Base-by-base conservation (phyloP, 306 rosid species). In the Vicia sativa region DNA sequence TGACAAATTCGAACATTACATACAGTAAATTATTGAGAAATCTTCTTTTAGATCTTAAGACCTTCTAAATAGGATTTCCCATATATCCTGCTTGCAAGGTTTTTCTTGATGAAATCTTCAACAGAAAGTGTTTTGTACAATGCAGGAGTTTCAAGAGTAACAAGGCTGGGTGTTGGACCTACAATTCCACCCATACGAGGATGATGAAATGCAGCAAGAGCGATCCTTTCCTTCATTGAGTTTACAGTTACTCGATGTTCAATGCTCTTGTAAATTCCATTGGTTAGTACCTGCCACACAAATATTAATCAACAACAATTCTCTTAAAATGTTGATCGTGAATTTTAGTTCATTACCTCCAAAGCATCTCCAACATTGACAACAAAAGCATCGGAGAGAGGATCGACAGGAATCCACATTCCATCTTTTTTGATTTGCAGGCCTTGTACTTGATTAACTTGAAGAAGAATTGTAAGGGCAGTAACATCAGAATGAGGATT, bases 351-450 rank as follows among this genome's bases (percentile, higher is more conserved):
- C n/a, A 3, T 28, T 52, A 52, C 58, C 31, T 52, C 59, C 15
- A 53, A 21, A 29, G 25, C 5, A 12, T 53, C 65, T 58, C 65
- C 65, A 15, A 58, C 3, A 2, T 58, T 58, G 26, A 58, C 18
- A 11, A 58, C 7, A 35, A 58, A 58, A 34, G 65, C 65, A 7
- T 58, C 9, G 9, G 65, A 4, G 25, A 58, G 43, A 0, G 65
- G 65, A 2, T 15, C 8, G 3, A 58, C 1, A 34, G 65, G 65
- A 46, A 75, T 39, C 84, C 81, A 80, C 26, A 23, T 44, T n/a
- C 81, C 78, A 67, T 75, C 78, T 62, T 28, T 28, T 4, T 28
- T 28, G 5, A 28, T 28, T 4, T 28, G 34, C 6, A 28, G 4
- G 34, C 34, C 59, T 23, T 21, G 34, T 6, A 53, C 25, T 54